Percentiles rank a stretch among this genome's conserved stretches.
Evolutionary conservation across 441 rosid genomes (phyloP).

Genomic region (Rhodomyrtus psidioides): DNA sequence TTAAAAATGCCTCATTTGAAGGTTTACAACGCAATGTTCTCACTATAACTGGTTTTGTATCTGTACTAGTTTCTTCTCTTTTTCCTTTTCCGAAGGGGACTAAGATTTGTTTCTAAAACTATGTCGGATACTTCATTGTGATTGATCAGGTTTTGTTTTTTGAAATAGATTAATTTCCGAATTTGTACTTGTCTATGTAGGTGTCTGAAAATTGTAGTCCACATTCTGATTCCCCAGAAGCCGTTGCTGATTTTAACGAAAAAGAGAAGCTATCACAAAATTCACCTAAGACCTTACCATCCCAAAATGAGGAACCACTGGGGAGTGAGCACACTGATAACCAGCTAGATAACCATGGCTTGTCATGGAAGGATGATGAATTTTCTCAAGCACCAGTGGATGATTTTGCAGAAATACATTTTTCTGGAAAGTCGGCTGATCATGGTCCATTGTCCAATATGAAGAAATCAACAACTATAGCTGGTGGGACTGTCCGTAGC

Average conservation of each 20-base stretch:
- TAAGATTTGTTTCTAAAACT: neutral
- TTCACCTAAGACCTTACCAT: slow-evolving; percentile 23
- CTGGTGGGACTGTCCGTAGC: slow-evolving; percentile 27
- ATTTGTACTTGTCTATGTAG: slow-evolving; percentile 34
- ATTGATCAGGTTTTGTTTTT: neutral
- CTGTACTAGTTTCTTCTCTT: neutral
- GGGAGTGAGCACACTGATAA: slow-evolving; percentile 18
- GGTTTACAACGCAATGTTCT: neutral
- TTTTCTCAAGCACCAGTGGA: slow-evolving; percentile 18
- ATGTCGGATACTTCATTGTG: neutral
- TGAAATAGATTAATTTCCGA: neutral
- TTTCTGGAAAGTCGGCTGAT: slow-evolving; percentile 12
- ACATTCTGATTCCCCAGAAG: slow-evolving; percentile 30
- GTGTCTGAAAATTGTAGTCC: slow-evolving; percentile 23
- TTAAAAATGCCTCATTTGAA: neutral
- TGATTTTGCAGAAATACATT: slow-evolving; percentile 15
- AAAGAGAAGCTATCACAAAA: slow-evolving; percentile 26
- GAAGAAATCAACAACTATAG: slow-evolving; percentile 27
- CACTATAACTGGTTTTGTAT: neutral
- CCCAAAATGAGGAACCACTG: slow-evolving; percentile 15
- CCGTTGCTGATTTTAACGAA: slow-evolving; percentile 12
- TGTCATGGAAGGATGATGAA: slow-evolving; percentile 12
- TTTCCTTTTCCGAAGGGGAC: neutral
- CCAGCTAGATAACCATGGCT: slow-evolving; percentile 15
- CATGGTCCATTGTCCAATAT: slow-evolving; percentile 16